A percentile compares a stretch with the other conserved stretches of the same genome.
Conservation (phyloP, 345 rosid species). For the Diplotaxis tenuifolia region DNA sequence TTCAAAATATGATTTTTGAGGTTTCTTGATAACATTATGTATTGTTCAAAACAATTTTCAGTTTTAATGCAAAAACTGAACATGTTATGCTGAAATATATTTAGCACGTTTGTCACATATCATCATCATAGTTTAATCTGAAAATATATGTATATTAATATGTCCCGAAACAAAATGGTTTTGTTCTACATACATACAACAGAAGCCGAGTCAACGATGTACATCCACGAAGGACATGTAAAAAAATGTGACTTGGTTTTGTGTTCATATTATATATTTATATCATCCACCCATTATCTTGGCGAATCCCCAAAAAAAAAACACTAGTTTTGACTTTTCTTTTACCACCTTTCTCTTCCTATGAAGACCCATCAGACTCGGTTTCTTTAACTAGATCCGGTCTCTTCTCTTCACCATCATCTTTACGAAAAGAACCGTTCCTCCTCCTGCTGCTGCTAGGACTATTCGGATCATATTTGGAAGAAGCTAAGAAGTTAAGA, state of each 20-base stretch:
- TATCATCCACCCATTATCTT: not conserved
- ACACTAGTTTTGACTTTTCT: conserved; percentile 11
- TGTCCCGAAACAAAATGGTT: conserved; percentile 25
- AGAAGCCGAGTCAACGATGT: conserved; percentile 42
- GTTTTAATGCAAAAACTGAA: not conserved
- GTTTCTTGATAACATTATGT: not conserved
- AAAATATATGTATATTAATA: not conserved
- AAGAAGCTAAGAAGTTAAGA: conserved; percentile 69
- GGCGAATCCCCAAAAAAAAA: conserved; percentile 13
- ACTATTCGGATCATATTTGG: conserved; percentile 48
- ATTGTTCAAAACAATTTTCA: conserved; percentile 4
- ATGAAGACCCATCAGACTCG: conserved; percentile 26
- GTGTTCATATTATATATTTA: not conserved
- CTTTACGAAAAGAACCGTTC: conserved; percentile 15
- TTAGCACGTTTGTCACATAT: not conserved
- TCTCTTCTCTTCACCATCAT: conserved; percentile 24
- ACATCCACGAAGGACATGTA: conserved; percentile 33
- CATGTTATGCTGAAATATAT: too few relatives aligned
- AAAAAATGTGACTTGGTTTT: conserved; percentile 9
- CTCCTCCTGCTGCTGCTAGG: conserved; percentile 36
- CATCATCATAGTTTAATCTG: not conserved
- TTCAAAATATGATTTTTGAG: not conserved
- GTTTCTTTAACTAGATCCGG: conserved; percentile 23
- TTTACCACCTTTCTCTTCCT: not conserved
- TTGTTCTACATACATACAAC: conserved; percentile 19